Base-by-base conservation (phyloP, 345 rosid species). In the Kandelia obovata region DNA sequence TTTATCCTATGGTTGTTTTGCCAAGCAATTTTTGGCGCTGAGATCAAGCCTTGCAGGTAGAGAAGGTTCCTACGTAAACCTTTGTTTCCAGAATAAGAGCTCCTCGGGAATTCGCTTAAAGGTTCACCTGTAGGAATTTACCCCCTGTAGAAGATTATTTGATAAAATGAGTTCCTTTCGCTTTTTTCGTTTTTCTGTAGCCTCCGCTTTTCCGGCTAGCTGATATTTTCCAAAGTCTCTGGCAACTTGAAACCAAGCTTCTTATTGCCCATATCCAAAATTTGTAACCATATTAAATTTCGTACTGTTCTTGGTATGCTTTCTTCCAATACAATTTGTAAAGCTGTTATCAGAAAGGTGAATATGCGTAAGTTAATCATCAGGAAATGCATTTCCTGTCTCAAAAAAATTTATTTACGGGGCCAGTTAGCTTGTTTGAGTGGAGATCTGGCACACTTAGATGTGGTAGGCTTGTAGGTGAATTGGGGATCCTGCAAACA, bases 321-420 rank as follows among this genome's bases (percentile, higher is more conserved):
- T 6, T 80, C 78, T 66, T 30, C 72, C 72, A n/a, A 64, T 61
- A 43, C 82, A 79, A 34, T 75, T 60, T 3, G 81, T 65, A 75
- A 85, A 85, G 30, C 64, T 69, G 72, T 87, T 80, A 53, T 80
- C 78, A 39, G 88, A 84, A n/a, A 84, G 86, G 74, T 87, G 87
- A 27, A 83, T 27, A n/a, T 83, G 75, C 25, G 75, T 71, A 31
- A 81, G 60, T 52, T 80, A 76, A 49, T 86, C 83, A 72, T 78
- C 83, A 21, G 77, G 67, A 34, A 34, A 34, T 34, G 37, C 37
- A 7, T 10, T 34, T 34, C 37, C 8, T 34, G 37, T 7, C 37
- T 34, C 37, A 34, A 34, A 34, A 34, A 34, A 34, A 34, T 1
- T 69, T 72, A 67, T 81, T 9, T 17, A 34, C 37, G 37, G 75